phyloP scores from a whole-genome alignment of 1,284 basidiomycete species.

The Sporisorium reilianum region DNA sequence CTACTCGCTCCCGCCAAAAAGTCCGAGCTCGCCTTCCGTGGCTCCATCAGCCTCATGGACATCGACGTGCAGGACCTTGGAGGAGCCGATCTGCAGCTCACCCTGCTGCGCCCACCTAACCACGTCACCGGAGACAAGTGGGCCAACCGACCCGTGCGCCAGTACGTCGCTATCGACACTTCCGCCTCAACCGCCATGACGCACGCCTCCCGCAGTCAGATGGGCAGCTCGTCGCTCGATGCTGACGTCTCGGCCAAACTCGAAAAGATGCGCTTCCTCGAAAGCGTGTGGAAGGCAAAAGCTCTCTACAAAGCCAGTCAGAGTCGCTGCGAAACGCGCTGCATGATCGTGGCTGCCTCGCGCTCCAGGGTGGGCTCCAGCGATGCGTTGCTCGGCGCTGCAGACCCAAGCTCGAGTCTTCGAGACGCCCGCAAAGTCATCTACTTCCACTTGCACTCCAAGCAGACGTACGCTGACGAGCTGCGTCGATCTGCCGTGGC shows the following conservation, averaged over 20 bases:
- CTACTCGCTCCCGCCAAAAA: constrained; percentile 73
- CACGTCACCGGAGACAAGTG: constrained; percentile 57
- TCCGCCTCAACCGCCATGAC: constrained; percentile 12
- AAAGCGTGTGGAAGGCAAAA: constrained; percentile 65
- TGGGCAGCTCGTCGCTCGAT: constrained; percentile 22
- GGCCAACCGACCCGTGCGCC: constrained; percentile 51
- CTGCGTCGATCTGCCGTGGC: constrained; percentile 38
- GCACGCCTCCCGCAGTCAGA: constrained; percentile 15
- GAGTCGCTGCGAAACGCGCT: constrained; percentile 52
- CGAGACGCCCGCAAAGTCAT: constrained; percentile 49
- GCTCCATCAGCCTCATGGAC: constrained; percentile 85
- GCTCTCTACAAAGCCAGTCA: constrained; percentile 59
- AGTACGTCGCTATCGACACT: constrained; percentile 55
- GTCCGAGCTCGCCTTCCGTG: constrained; percentile 85
- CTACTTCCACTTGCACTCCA: constrained; percentile 59
- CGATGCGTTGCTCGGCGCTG: constrained; percentile 8
- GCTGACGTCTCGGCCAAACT: constrained; percentile 48
- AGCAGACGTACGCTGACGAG: constrained; percentile 42
- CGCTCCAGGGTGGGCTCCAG: constrained; percentile 14
- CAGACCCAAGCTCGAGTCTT: constrained; percentile 7
- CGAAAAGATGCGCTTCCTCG: constrained; percentile 66
- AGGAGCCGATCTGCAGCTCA: constrained; percentile 81
- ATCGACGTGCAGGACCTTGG: constrained; percentile 74
- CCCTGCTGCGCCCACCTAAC: constrained; percentile 37
- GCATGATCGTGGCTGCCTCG: constrained; percentile 40